Percentiles rank a stretch among this genome's conserved stretches.
phyloP scores from a whole-genome alignment of 768 basidiomycete genomes.

The Suillus discolor region DNA sequence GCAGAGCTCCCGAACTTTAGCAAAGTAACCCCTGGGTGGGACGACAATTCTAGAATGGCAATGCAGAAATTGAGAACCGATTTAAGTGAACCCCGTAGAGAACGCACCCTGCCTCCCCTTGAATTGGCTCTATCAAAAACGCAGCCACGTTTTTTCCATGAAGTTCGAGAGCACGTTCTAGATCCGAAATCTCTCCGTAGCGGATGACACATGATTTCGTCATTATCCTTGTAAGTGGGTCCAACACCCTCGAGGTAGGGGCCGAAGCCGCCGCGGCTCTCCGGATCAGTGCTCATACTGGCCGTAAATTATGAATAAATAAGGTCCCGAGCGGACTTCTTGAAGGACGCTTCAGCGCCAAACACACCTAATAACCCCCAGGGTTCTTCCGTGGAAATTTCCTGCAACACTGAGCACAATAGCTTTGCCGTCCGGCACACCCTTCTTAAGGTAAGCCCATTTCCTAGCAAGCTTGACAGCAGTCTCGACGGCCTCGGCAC shows the following conservation, averaged over 20 bases:
- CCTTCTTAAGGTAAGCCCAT: constrained; percentile 94
- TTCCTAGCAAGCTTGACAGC: constrained; percentile 94
- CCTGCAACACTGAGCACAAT: constrained; percentile 84
- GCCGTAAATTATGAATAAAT: constrained; percentile 19
- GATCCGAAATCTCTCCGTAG: constrained; percentile 80
- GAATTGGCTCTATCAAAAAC: constrained; percentile 96
- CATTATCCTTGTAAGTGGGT: constrained; percentile 64
- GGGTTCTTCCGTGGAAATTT: constrained; percentile 95
- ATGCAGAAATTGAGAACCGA: constrained; percentile 3
- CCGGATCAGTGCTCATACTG: constrained; percentile 95
- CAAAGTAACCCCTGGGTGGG: constrained; percentile 85
- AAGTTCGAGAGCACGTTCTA: constrained; percentile 78
- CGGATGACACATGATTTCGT: constrained; percentile 60
- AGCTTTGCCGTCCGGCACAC: constrained; percentile 78
- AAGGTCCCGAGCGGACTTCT: neutral
- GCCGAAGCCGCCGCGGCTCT: constrained; percentile 84
- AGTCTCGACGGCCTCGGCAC: constrained; percentile 97
- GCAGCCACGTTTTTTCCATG: constrained; percentile 87
- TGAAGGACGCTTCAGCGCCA: neutral
- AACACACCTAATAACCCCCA: constrained; percentile 79
- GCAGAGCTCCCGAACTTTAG: constrained; percentile 78
- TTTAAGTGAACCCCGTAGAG: neutral
- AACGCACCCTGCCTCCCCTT: constrained; percentile 95
- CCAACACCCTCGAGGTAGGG: constrained; percentile 89
- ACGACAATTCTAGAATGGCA: constrained; percentile 74